Conservation (phyloP, 768 basidiomycete species). For the Chlorophyllum brunneum region DNA sequence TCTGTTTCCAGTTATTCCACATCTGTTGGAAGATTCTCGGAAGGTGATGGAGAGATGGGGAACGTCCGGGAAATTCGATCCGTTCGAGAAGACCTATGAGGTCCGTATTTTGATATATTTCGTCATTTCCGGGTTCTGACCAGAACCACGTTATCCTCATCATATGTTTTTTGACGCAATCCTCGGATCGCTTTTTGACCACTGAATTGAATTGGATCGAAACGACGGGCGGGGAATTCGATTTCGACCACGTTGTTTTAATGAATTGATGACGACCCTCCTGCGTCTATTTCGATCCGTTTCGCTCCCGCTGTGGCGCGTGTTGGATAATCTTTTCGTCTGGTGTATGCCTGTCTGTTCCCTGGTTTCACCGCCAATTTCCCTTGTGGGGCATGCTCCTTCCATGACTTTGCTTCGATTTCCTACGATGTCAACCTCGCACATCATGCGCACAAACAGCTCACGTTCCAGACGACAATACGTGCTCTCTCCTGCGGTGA, state of each 20-base stretch:
- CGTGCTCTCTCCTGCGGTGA: constrained; percentile 65
- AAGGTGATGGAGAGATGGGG: constrained; percentile 65
- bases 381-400: constrained; percentile 1
- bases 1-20: constrained; percentile 52
- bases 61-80: constrained; percentile 59
- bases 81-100: constrained; percentile 68
- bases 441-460: constrained; percentile 28
- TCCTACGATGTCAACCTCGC: background rate
- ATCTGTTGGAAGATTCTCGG: constrained; percentile 61
- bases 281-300: background rate
- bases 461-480: constrained; percentile 71
- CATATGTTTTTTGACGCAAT: background rate
- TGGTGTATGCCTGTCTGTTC: background rate
- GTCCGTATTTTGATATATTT: constrained; percentile 31
- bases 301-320: background rate
- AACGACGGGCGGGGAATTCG: background rate
- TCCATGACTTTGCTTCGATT: background rate
- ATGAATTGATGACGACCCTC: background rate
- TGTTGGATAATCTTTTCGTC: background rate
- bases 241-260: constrained; percentile 7
- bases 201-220: background rate
- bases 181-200: background rate
- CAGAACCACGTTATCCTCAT: constrained; percentile 7
- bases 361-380: constrained; percentile 9
- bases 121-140: constrained; percentile 5